Evolutionary conservation across 805 yeast genomes (phyloP), one percentile per base, ranked within the genome.

Genomic region (Yamadazyma akitaensis): DNA sequence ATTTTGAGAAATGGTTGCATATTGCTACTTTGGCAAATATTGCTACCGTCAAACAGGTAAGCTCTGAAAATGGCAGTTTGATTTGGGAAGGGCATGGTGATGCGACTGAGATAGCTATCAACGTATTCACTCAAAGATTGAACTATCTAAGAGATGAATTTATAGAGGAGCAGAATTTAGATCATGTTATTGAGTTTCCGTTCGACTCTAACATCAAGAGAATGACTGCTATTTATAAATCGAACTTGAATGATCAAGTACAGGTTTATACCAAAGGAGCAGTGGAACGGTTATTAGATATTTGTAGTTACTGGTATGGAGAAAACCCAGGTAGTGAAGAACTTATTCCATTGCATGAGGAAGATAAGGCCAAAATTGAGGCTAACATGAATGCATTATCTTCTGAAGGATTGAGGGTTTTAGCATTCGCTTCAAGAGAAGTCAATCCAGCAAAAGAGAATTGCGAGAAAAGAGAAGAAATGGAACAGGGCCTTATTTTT

Each of bases 1-100:
- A 51, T 19, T 76, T 78, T 53, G 49, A 61, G 28, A 60, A 70
- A 32, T 88, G 88, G 86, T 63, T 85, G 44, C 59, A 65, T 21
- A 70, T 85, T 40, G 88, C 95, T 1, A 77, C 94, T 1, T 66
- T 89, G 51, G 96, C 96, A 31, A 89, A 88, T 56, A 81, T 88
- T 57, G 92, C 96, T 2, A 72, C 74, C 10, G 81, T 88, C 2
- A 77, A 74, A 51, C 68, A 75, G 53, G 67, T 75, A 48, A 65
- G 60, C n/a, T 62, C 56, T 33, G 72, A 69, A 14, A 77, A 73
- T 8, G 62, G 66, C 16, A 21, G 24, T 21, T 19, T 64, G 13
- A 61, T 56, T 3, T 88, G 95, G 95, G 79, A 77, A 55, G 90
- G 89, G 9, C 84, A 82, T 42, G 70, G 70, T 21, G 70, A 65